Conservation (phyloP, 768 basidiomycete genomes). For the Podaxis sp. region DNA sequence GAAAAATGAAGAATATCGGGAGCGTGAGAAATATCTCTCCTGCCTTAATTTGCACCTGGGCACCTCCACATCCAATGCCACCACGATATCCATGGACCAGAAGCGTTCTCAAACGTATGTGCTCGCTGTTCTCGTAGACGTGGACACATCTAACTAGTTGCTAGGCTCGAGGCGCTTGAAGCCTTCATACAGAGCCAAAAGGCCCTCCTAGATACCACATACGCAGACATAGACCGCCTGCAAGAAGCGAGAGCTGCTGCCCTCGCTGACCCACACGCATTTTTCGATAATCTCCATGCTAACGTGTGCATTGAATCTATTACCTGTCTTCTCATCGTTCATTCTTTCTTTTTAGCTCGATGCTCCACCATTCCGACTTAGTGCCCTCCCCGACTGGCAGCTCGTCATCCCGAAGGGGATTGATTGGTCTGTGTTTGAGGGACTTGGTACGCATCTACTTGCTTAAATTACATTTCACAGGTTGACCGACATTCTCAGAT, state of each 20-base stretch:
- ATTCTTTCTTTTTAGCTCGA: constrained; percentile 22
- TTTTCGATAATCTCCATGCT: constrained; percentile 30
- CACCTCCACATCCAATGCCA: constrained; percentile 15
- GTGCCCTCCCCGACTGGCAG: constrained; percentile 43
- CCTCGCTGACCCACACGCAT: constrained; percentile 31
- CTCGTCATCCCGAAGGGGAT: constrained; percentile 47
- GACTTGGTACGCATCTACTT: constrained; percentile 44
- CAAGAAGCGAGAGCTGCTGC: constrained; percentile 42
- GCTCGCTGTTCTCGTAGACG: neutral
- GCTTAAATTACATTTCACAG: neutral
- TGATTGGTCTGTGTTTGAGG: constrained; percentile 62
- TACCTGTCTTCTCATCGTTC: neutral
- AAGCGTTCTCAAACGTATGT: constrained; percentile 40
- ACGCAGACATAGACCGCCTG: constrained; percentile 61
- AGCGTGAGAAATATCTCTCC: constrained; percentile 14
- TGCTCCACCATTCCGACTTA: constrained; percentile 39
- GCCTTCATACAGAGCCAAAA: constrained; percentile 64
- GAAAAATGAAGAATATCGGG: neutral
- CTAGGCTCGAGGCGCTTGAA: constrained; percentile 65
- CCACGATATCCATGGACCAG: constrained; percentile 32
- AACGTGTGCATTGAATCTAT: constrained; percentile 29
- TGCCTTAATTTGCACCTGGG: constrained; percentile 15
- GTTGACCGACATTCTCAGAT: constrained; percentile 36
- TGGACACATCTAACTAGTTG: neutral
- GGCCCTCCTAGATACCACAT: constrained; percentile 56